Conservation (phyloP, 1,139 yeast genomes). For the Diutina rugosa region DNA sequence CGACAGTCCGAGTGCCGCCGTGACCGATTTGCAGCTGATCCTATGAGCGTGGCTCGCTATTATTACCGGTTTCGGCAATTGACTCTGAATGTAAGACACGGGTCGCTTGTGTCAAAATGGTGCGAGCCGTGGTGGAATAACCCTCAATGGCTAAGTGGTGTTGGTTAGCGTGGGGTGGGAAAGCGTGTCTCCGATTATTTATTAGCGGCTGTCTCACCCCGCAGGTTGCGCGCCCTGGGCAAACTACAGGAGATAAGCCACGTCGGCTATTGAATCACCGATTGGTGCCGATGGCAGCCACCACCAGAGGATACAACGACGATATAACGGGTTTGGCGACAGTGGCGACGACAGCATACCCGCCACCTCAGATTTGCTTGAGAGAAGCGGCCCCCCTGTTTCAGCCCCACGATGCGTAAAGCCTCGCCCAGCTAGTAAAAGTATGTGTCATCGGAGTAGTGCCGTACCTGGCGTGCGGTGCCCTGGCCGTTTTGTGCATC, state of each 20-base stretch:
- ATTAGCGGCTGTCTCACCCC: too few species aligned
- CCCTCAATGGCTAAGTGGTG: too few species aligned
- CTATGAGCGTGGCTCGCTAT: not conserved
- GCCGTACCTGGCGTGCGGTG: not conserved
- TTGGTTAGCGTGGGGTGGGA: too few species aligned
- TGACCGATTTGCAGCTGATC: not conserved
- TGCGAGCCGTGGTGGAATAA: not conserved
- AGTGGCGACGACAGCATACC: too few species aligned
- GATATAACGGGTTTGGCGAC: too few species aligned
- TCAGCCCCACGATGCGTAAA: not conserved
- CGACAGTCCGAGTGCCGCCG: not conserved
- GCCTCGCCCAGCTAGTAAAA: not conserved
- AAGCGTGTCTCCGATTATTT: too few species aligned
- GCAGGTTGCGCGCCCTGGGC: too few species aligned
- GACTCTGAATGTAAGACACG: not conserved
- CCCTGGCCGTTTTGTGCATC: not conserved
- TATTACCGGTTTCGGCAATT: not conserved
- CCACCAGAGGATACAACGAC: too few species aligned
- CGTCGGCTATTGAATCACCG: too few species aligned
- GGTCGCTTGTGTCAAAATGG: not conserved
- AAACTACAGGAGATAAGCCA: too few species aligned
- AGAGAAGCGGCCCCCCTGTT: not conserved
- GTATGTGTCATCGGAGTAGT: not conserved
- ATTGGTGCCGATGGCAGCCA: too few species aligned
- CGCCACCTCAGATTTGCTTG: too few species aligned